A percentile compares a stretch with the other conserved stretches of the same genome.
Conservation (phyloP, 768 basidiomycete species). For the Termitomyces sp. region DNA sequence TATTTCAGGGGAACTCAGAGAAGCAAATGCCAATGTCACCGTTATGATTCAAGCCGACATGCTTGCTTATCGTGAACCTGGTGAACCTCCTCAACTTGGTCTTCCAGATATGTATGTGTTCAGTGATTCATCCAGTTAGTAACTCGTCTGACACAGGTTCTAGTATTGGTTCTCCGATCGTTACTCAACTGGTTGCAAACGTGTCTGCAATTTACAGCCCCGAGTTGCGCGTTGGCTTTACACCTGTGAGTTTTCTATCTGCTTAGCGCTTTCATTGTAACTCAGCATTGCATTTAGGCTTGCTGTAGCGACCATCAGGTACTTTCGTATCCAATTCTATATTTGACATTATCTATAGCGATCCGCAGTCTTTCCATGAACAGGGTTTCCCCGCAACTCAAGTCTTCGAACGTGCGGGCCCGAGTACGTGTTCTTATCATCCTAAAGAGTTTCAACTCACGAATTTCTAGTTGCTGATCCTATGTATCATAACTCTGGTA, state of each 20-base stretch:
- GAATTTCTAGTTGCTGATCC: constrained; percentile 65
- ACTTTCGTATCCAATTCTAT: neutral
- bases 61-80: constrained; percentile 76
- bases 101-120: constrained; percentile 59
- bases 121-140: neutral
- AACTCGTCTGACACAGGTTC: neutral
- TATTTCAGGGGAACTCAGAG: constrained; percentile 50
- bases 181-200: constrained; percentile 68
- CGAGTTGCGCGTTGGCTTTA: constrained; percentile 65
- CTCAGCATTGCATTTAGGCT: constrained; percentile 31
- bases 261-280: neutral
- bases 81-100: constrained; percentile 80
- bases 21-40: constrained; percentile 57
- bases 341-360: neutral
- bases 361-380: constrained; percentile 63
- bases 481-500: constrained; percentile 84
- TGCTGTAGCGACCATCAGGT: constrained; percentile 94
- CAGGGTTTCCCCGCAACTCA: constrained; percentile 85
- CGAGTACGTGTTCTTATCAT: constrained; percentile 36
- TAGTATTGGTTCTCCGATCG: constrained; percentile 79
- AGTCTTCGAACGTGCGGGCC: constrained; percentile 83
- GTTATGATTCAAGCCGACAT: constrained; percentile 92
- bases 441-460: neutral
- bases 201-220: constrained; percentile 78
- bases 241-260: constrained; percentile 37